Conservation (phyloP, 352 stramenopile species). For the Elongisporangium prolatum region DNA sequence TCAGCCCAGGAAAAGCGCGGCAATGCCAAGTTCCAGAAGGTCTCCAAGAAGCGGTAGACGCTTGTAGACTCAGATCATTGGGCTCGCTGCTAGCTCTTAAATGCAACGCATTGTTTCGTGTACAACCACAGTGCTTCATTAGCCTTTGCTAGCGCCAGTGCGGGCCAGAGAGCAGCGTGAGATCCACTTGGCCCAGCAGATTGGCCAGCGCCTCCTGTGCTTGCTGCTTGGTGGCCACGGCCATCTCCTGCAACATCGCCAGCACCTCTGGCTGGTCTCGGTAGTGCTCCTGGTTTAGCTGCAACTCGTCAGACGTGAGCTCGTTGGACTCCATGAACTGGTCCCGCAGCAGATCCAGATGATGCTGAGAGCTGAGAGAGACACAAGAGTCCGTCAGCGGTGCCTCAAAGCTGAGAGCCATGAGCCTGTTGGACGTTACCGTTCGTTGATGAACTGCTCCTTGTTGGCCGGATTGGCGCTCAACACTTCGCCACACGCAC, state of each 20-base stretch:
- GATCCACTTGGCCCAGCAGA: neutral
- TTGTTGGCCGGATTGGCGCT: neutral
- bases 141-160: neutral
- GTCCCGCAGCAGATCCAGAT: neutral
- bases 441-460: neutral
- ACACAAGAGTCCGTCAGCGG: no score
- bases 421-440: neutral
- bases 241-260: neutral
- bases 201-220: neutral
- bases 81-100: neutral
- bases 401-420: no score
- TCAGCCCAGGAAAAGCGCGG: conserved; percentile 37
- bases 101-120: neutral
- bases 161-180: neutral
- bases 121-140: neutral
- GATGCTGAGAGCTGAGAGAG: neutral
- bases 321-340: neutral
- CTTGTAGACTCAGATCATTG: neutral
- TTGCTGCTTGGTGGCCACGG: neutral
- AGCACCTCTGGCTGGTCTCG: neutral
- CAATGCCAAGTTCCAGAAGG: conserved; percentile 73
- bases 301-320: neutral
- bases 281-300: neutral
- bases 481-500: neutral
- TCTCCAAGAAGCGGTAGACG: conserved; percentile 58